These are phyloP conservation scores for Vigna angularis DNA, from an alignment of 306 rosid genomes.

Conservation along the genomic window DNA sequence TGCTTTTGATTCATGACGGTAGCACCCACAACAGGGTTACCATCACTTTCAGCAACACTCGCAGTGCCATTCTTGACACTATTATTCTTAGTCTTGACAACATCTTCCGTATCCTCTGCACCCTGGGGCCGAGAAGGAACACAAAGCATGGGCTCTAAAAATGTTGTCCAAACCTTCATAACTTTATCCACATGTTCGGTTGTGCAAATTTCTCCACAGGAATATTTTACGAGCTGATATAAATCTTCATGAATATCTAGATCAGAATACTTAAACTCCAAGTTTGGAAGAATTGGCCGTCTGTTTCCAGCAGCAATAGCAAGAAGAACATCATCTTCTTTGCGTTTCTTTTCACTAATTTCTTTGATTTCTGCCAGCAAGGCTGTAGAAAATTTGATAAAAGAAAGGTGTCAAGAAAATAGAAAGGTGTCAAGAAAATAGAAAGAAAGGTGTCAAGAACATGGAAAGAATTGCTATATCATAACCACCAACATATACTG, in stretches of 20 bases:
- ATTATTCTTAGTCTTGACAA: conserved; percentile 67
- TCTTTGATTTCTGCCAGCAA: conserved; percentile 94
- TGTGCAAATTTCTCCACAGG: conserved; percentile 96
- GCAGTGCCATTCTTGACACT: conserved; percentile 55
- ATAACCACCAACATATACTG: conserved; percentile 16
- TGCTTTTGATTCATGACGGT: conserved; percentile 60
- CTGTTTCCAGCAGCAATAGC: conserved; percentile 98
- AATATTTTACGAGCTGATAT: conserved; percentile 91
- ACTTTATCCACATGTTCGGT: conserved; percentile 93
- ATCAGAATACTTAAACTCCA: conserved; percentile 89
- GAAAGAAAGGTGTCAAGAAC: conserved; percentile 33
- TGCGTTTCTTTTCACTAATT: conserved; percentile 93
- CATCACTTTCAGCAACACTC: conserved; percentile 71
- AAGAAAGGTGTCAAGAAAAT: conserved; percentile 33
- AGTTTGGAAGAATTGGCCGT: conserved; percentile 84
- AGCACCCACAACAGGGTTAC: conserved; percentile 72
- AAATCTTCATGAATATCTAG: conserved; percentile 90
- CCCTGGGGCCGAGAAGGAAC: conserved; percentile 88
- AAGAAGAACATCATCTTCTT: conserved; percentile 95
- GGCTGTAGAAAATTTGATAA: conserved; percentile 61
- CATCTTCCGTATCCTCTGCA: conserved; percentile 95
- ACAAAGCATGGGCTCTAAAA: conserved; percentile 90
- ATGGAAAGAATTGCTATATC: conserved; percentile 26
- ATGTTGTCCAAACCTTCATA: conserved; percentile 96
- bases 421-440: conserved; percentile 31